Evolutionary conservation across 139 green algal species (phyloP).

Genomic region (Chlamydomonas sp.): DNA sequence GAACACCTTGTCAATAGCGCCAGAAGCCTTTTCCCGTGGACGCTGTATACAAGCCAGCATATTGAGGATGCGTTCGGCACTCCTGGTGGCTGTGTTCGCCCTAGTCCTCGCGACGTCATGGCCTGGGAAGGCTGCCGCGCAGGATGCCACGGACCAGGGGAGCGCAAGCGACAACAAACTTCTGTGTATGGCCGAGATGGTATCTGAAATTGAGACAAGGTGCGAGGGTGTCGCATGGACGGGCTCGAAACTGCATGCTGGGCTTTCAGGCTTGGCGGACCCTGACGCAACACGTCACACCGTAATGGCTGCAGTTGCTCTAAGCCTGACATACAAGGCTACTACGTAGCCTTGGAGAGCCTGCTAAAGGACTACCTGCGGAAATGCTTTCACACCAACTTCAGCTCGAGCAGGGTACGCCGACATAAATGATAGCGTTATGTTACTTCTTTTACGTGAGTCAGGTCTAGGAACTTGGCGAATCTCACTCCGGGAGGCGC

Average conservation of each 20-base stretch:
- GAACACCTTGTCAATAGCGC: no score
- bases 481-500: no score
- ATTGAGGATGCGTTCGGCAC: no score
- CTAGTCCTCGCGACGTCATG: no score
- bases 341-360: constrained; percentile 39
- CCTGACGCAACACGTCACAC: not conserved
- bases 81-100: no score
- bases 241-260: not conserved
- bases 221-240: not conserved
- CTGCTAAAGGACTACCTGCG: constrained; percentile 35
- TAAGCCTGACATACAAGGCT: constrained; percentile 27
- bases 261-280: no score
- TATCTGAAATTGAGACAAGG: constrained; percentile 45
- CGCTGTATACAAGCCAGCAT: no score
- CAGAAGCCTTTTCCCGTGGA: no score
- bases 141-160: not conserved
- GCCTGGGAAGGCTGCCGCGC: not conserved
- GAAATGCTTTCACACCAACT: constrained; percentile 53
- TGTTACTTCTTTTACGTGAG: no score
- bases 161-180: constrained; percentile 63
- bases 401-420: constrained; percentile 32
- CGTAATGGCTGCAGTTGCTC: constrained; percentile 27
- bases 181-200: constrained; percentile 65
- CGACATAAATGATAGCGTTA: no score
- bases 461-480: no score